Conservation (phyloP, 305 asterid genomes). For the Nicotiana rustica region DNA sequence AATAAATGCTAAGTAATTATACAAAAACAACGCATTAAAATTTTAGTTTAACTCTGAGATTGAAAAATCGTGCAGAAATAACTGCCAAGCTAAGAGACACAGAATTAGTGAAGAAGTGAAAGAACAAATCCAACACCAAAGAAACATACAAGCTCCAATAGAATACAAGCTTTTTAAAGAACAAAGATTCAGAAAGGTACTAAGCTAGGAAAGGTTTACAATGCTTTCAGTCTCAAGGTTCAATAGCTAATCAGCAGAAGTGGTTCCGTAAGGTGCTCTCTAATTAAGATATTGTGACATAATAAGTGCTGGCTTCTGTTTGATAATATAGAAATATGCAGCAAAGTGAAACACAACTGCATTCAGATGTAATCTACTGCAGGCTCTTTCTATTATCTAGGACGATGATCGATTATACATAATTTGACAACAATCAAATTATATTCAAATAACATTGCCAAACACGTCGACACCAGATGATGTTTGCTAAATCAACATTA, state of each 20-base stretch:
- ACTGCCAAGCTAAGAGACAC: not conserved
- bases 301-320: not conserved
- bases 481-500: not conserved
- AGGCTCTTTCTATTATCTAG: not conserved
- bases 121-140: slow-evolving; percentile 13
- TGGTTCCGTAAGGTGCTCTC: not conserved
- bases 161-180: not conserved
- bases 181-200: slow-evolving; percentile 17
- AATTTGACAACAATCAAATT: slow-evolving; percentile 16
- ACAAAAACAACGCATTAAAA: not conserved
- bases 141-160: slow-evolving; percentile 8
- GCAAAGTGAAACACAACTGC: slow-evolving; percentile 3
- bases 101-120: not conserved
- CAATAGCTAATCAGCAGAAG: slow-evolving; percentile 1
- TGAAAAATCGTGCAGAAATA: not conserved
- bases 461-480: not conserved
- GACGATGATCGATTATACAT: not conserved
- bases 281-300: not conserved
- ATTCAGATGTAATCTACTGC: not conserved
- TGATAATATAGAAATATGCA: not conserved
- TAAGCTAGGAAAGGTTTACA: slow-evolving; percentile 7
- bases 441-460: not conserved
- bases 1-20: not conserved
- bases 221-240: not conserved
- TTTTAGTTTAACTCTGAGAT: slow-evolving; percentile 1